Percentiles rank a stretch among this genome's conserved stretches.
Evolutionary conservation across 176 grass and related monocot genomes (phyloP).

Genomic region (Panicum miliaceum): DNA sequence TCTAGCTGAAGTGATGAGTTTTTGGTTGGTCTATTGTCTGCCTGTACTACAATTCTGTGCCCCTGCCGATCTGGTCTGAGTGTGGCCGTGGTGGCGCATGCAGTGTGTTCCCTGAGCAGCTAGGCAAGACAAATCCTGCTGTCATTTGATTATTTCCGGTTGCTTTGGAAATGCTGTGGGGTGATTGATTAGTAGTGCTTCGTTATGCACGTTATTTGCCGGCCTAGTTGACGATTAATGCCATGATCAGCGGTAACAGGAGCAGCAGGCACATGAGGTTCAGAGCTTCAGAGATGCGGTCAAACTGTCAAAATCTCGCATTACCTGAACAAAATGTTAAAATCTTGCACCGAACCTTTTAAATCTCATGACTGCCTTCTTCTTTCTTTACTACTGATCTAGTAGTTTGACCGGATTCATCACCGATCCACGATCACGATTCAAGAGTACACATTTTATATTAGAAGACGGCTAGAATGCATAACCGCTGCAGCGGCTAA

Average conservation of each 20-base stretch:
- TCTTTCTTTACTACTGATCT: not conserved
- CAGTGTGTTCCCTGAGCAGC: slow-evolving; percentile 30
- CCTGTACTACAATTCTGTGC: slow-evolving; percentile 1
- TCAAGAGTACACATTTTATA: not conserved
- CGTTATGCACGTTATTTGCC: slow-evolving; percentile 14
- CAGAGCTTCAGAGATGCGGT: not conserved
- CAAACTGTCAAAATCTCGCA: not conserved
- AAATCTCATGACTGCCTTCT: not conserved
- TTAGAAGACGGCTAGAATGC: not conserved
- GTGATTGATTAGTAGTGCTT: not conserved
- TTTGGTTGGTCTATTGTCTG: slow-evolving; percentile 37
- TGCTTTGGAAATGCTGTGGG: slow-evolving; percentile 14
- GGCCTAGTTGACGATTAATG: slow-evolving; percentile 25
- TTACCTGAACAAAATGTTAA: not conserved
- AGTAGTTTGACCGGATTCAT: not conserved
- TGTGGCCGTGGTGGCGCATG: not conserved
- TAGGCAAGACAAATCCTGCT: slow-evolving; percentile 46
- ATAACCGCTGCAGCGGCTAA: not conserved
- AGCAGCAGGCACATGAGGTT: slow-evolving; percentile 17
- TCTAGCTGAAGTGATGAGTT: slow-evolving; percentile 5
- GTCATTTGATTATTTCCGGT: slow-evolving; percentile 44
- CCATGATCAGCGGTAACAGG: slow-evolving; percentile 18
- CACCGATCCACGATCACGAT: not conserved
- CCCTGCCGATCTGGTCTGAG: slow-evolving; percentile 27
- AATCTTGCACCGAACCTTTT: not conserved